Base-by-base conservation (phyloP, 768 basidiomycete species). In the Hortiboletus flavorubellus region DNA sequence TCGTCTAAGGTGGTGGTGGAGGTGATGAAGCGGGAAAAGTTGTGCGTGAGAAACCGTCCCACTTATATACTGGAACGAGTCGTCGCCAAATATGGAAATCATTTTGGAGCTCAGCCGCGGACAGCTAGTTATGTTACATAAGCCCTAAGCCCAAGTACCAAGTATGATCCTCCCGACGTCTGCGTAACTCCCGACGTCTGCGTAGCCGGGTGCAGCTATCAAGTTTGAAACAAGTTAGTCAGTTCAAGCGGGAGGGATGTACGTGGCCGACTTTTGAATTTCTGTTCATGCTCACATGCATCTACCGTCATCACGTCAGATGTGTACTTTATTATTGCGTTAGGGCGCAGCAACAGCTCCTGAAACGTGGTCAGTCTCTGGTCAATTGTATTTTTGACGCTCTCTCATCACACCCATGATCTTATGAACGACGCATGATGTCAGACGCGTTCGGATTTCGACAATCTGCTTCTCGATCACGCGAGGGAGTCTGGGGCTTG, bases 181-280 rank as follows among this genome's bases (percentile, higher is more conserved):
- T 34, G 21, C 35, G 10, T 62, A 86, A n/a, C 21, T 47, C 30
- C 42, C 52, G 21, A 58, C 18, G 31, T 40, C 46, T 34, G 21
- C 35, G 10, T 62, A 86, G 84, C 80, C 81, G 1, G 85, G 85
- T 30, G 80, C 80, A 41, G 80, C 80, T 4, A 73, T 86, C 68
- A 86, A 86, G 62, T 75, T 87, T n/a, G n/a, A n/a, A n/a, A n/a
- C n/a, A n/a, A n/a, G n/a, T n/a, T 49, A 78, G 76, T 39, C 77
- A 78, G 45, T 74, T 68, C 59, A 82, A 80, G 62, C 75, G 70
- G 5, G 85, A 85, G 68, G 81, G 78, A 41, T 85, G 84, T 85
- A 62, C 58, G 83, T 72, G 37, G 8, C 9, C 35, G 35, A 35
- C 1, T 3, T 6, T 30, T 2, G 7, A 23, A 29, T 18, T 47